phyloP scores from a whole-genome alignment of 2,329 filamentous ascomycete genomes.

The Pestalotiopsis sp. region DNA sequence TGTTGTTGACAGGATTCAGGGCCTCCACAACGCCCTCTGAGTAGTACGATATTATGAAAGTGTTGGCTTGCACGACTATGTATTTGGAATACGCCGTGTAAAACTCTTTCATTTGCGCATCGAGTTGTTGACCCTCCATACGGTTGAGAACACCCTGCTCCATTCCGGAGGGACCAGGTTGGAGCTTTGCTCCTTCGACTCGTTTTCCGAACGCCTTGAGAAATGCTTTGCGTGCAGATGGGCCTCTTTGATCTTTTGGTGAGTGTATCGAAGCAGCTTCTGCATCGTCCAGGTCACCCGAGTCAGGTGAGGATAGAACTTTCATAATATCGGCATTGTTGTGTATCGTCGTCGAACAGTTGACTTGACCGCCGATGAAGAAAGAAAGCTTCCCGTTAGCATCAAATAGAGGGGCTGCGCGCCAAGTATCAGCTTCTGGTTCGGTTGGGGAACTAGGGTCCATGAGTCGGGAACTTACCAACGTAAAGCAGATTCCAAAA shows the following conservation, averaged over 20 bases:
- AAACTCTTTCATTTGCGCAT: slow-evolving; percentile 31
- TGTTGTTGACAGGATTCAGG: slow-evolving; percentile 27
- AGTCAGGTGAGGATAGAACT: slow-evolving; percentile 31
- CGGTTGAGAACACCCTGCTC: slow-evolving; percentile 25
- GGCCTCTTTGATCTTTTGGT: neutral
- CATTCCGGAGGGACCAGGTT: slow-evolving; percentile 23
- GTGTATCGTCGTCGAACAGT: slow-evolving; percentile 47
- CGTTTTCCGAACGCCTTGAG: slow-evolving; percentile 11
- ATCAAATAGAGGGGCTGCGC: slow-evolving; percentile 40
- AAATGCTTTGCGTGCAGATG: slow-evolving; percentile 10
- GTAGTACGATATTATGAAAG: slow-evolving; percentile 27
- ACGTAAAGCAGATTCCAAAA: slow-evolving; percentile 46
- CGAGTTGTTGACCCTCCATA: slow-evolving; percentile 28
- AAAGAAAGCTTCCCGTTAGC: slow-evolving; percentile 38
- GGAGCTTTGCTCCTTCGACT: slow-evolving; percentile 5
- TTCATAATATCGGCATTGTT: slow-evolving; percentile 41
- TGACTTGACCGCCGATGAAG: slow-evolving; percentile 48
- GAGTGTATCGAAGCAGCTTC: neutral
- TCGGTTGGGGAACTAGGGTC: too few species aligned
- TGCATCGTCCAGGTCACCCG: slow-evolving; percentile 19
- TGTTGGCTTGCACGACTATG: slow-evolving; percentile 25
- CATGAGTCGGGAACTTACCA: slow-evolving; percentile 4
- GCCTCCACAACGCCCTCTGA: slow-evolving; percentile 26
- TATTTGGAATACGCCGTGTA: slow-evolving; percentile 32
- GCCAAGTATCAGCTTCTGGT: slow-evolving; percentile 20